Conservation (phyloP, 306 rosid species). For the Sechiopsis laciniata region DNA sequence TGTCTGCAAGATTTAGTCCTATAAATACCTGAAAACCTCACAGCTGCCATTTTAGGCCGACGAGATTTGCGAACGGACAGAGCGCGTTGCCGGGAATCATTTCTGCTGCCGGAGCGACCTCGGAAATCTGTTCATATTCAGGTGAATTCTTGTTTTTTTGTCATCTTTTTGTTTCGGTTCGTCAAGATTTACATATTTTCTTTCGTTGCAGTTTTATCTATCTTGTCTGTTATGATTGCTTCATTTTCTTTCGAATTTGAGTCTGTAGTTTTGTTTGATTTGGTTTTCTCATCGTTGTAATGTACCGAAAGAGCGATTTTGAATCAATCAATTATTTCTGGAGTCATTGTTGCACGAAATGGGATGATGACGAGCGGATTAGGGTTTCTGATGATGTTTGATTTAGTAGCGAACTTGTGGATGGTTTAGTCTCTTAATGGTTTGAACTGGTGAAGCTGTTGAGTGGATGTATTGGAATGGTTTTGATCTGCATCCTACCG, state of each 20-base stretch:
- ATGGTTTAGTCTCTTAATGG: neutral
- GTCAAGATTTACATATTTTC: neutral
- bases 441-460: slow-evolving; percentile 2
- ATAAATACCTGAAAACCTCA: slow-evolving; percentile 16
- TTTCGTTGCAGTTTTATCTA: neutral
- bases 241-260: neutral
- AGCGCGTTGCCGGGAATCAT: neutral
- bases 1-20: slow-evolving; percentile 1
- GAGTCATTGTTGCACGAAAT: neutral
- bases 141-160: neutral
- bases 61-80: slow-evolving; percentile 9
- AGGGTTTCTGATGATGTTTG: slow-evolving; percentile 10
- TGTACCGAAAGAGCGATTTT: neutral
- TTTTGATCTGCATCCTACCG: slow-evolving; percentile 8
- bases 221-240: neutral
- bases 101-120: neutral
- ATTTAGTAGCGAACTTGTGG: neutral
- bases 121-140: neutral
- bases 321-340: neutral
- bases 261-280: slow-evolving; percentile 5
- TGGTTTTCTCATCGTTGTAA: neutral
- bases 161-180: neutral
- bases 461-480: neutral
- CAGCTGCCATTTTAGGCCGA: slow-evolving; percentile 10
- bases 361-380: slow-evolving; percentile 14